Evolutionary conservation across 2,329 filamentous ascomycete species (phyloP).

Genomic region (Sporothrix curviconia): DNA sequence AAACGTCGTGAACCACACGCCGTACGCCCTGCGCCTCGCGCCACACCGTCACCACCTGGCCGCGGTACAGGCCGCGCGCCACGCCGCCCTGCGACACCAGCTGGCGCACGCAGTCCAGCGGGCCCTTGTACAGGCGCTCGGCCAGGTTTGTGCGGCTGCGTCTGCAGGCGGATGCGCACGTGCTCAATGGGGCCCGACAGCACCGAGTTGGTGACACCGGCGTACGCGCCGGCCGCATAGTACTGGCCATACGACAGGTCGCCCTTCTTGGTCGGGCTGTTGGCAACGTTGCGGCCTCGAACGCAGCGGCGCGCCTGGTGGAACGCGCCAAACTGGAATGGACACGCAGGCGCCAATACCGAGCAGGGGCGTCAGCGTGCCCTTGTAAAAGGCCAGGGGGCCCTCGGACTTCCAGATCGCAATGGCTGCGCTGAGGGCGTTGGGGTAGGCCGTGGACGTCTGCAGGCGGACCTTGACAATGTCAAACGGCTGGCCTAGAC

Average conservation of each 20-base stretch:
- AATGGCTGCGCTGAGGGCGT: conserved; percentile 71
- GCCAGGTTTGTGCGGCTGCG: conserved; percentile 82
- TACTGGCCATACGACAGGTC: conserved; percentile 76
- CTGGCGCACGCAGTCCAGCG: conserved; percentile 84
- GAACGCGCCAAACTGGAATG: conserved; percentile 97
- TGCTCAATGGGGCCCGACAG: conserved; percentile 93
- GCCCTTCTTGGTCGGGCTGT: conserved; percentile 44
- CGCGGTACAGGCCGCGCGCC: conserved; percentile 73
- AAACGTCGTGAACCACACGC: conserved; percentile 89
- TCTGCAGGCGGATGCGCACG: conserved; percentile 90
- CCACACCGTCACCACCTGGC: conserved; percentile 74
- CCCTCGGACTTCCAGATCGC: conserved; percentile 87
- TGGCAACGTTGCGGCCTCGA: conserved; percentile 66
- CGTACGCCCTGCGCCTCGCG: conserved; percentile 94
- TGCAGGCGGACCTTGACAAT: conserved; percentile 97
- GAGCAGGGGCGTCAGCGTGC: conserved; percentile 86
- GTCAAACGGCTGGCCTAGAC: conserved; percentile 66
- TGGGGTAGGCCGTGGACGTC: conserved; percentile 74
- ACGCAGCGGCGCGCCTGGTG: conserved; percentile 80
- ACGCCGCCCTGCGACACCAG: conserved; percentile 62
- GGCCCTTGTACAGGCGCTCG: conserved; percentile 68
- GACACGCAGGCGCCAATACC: conserved; percentile 96
- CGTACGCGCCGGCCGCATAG: conserved; percentile 84
- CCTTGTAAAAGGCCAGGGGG: conserved; percentile 92
- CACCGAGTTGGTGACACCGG: conserved; percentile 80